Percentiles rank a stretch among this genome's conserved stretches.
phyloP scores from a whole-genome alignment of 768 basidiomycete genomes.

The Cantharellus anzutake region DNA sequence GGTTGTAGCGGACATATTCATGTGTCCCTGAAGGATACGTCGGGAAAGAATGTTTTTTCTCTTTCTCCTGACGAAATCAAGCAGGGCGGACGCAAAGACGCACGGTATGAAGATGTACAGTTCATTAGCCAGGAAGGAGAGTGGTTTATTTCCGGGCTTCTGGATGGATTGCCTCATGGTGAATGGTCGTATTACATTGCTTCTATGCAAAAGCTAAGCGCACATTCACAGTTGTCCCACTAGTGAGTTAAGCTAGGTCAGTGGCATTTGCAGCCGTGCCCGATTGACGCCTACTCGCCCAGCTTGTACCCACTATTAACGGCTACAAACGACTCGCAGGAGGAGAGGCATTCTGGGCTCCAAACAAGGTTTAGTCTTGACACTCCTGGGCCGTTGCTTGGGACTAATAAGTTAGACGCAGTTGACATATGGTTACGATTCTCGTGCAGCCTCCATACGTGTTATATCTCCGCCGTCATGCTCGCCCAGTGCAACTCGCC shows the following conservation, averaged over 20 bases:
- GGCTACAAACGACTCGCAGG: conserved; percentile 94
- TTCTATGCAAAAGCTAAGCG: not conserved
- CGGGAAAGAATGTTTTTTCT: conserved; percentile 68
- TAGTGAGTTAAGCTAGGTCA: not conserved
- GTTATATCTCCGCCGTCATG: conserved; percentile 84
- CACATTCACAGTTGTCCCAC: conserved; percentile 5
- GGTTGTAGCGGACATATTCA: conserved; percentile 95
- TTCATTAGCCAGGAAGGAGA: conserved; percentile 71
- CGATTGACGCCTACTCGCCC: not conserved
- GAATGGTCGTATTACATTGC: conserved; percentile 12
- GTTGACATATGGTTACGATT: conserved; percentile 90
- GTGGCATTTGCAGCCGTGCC: not conserved
- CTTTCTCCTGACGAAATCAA: conserved; percentile 39
- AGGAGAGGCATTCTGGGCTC: conserved; percentile 36
- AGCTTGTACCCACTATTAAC: conserved; percentile 83
- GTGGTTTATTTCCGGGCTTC: conserved; percentile 83
- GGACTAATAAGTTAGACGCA: conserved; percentile 33
- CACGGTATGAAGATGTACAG: conserved; percentile 64
- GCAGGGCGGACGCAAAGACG: conserved; percentile 41
- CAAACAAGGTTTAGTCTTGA: conserved; percentile 1
- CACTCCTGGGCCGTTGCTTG: conserved; percentile 4
- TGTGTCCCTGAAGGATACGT: conserved; percentile 54
- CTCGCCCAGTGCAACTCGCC: conserved; percentile 60
- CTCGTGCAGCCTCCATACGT: conserved; percentile 77
- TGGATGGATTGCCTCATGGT: conserved; percentile 84